Evolutionary conservation across 2,329 filamentous ascomycete genomes (phyloP).

Genomic region (Triangularia setosa): DNA sequence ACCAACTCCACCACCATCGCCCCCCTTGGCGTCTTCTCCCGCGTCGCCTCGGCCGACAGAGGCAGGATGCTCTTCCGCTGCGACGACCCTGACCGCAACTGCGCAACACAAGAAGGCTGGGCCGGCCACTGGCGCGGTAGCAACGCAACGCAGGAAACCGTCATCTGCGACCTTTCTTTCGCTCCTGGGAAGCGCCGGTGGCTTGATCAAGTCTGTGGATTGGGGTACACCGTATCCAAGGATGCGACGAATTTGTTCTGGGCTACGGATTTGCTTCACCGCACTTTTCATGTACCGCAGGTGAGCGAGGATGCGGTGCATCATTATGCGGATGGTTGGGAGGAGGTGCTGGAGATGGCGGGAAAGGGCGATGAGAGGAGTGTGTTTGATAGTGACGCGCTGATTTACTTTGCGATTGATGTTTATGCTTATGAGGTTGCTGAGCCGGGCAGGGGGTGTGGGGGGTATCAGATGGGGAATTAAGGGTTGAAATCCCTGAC

Average conservation of each 20-base stretch:
- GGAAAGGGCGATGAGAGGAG: slow-evolving; percentile 43
- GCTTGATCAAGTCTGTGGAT: slow-evolving; percentile 56
- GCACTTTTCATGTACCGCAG: slow-evolving; percentile 58
- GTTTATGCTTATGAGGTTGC: slow-evolving; percentile 64
- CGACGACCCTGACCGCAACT: slow-evolving; percentile 65
- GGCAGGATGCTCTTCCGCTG: slow-evolving; percentile 59
- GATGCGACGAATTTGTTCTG: slow-evolving; percentile 59
- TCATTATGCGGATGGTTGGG: slow-evolving; percentile 59
- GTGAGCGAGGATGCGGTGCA: slow-evolving; percentile 58
- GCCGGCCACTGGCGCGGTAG: slow-evolving; percentile 64
- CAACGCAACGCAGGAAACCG: slow-evolving; percentile 63
- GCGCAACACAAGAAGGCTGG: slow-evolving; percentile 55
- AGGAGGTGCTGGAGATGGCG: slow-evolving; percentile 51
- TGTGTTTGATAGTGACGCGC: slow-evolving; percentile 55
- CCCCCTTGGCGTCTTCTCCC: slow-evolving; percentile 60
- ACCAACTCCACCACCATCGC: slow-evolving; percentile 53
- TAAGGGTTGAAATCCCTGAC: no score
- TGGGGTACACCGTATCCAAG: slow-evolving; percentile 58
- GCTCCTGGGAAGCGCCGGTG: slow-evolving; percentile 44
- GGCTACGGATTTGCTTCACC: slow-evolving; percentile 64
- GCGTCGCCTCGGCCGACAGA: slow-evolving; percentile 56
- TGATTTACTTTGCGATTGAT: slow-evolving; percentile 68
- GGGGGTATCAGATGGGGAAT: slow-evolving; percentile 35
- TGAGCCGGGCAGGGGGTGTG: slow-evolving; percentile 58
- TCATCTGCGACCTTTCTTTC: slow-evolving; percentile 65